A percentile compares a stretch with the other conserved stretches of the same genome.
Evolutionary conservation across 2,329 filamentous ascomycete genomes (phyloP).

Genomic region (Teratosphaeria epicoccoides): DNA sequence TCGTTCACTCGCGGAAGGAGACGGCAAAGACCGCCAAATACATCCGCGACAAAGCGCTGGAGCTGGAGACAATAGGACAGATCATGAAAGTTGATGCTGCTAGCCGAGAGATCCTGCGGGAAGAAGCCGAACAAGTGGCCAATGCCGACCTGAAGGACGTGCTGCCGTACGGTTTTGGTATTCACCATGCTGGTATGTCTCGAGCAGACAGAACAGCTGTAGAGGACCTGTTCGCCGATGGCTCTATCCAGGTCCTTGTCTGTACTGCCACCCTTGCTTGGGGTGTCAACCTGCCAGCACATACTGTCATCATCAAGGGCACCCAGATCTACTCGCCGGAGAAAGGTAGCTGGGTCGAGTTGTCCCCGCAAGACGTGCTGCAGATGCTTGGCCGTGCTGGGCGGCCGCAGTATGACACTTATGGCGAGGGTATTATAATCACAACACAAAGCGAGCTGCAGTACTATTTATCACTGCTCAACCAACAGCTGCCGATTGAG

Average conservation of each 20-base stretch:
- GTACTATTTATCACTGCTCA: conserved; percentile 92
- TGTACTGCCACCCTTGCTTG: conserved; percentile 97
- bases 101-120: conserved; percentile 74
- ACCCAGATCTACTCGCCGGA: conserved; percentile 97
- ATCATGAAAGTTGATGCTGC: conserved; percentile 89
- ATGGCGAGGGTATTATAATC: conserved; percentile 97
- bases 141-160: conserved; percentile 88
- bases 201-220: conserved; percentile 90
- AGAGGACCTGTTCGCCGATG: conserved; percentile 85
- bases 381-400: conserved; percentile 98
- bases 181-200: conserved; percentile 96
- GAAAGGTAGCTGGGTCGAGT: conserved; percentile 95
- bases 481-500: conserved; percentile 95
- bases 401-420: conserved; percentile 92
- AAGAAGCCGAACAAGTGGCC: conserved; percentile 70
- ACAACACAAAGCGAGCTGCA: conserved; percentile 91
- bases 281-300: conserved; percentile 96
- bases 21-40: conserved; percentile 96
- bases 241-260: conserved; percentile 86
- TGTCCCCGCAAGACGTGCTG: conserved; percentile 92
- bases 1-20: conserved; percentile 96
- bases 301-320: conserved; percentile 98
- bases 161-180: conserved; percentile 91
- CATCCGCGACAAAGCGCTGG: conserved; percentile 92
- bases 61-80: conserved; percentile 92